Percentiles rank a stretch among this genome's conserved stretches.
Evolutionary conservation across 1,139 yeast species (phyloP).

Genomic region (Waltiozyma sp.): DNA sequence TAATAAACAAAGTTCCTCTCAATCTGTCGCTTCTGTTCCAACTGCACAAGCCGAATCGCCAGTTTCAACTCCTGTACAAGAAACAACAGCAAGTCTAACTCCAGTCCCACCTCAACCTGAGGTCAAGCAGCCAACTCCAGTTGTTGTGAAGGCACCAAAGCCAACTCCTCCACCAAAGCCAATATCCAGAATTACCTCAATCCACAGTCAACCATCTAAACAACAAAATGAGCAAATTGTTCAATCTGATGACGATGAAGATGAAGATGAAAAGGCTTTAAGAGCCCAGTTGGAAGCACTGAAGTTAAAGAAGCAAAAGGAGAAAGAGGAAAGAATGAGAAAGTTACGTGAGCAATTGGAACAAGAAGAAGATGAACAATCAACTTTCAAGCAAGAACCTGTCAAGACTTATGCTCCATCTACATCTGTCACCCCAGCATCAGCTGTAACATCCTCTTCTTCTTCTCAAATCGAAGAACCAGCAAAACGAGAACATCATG

Average conservation of each 20-base stretch:
- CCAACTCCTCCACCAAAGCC: slow-evolving; percentile 14
- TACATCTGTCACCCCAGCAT: too few species aligned
- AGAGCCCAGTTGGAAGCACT: slow-evolving; percentile 15
- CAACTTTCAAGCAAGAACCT: slow-evolving; percentile 3
- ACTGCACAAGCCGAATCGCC: slow-evolving; percentile 11
- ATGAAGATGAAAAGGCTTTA: slow-evolving; percentile 14
- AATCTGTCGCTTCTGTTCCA: slow-evolving; percentile 18
- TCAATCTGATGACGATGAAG: slow-evolving; percentile 8
- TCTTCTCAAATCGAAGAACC: background rate
- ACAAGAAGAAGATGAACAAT: slow-evolving; percentile 13
- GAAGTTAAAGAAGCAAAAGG: slow-evolving; percentile 15
- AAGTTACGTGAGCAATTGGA: slow-evolving; percentile 15
- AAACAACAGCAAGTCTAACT: slow-evolving; percentile 8
- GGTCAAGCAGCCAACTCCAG: slow-evolving; percentile 1
- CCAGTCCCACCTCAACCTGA: slow-evolving; percentile 3
- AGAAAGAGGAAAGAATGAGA: slow-evolving; percentile 28
- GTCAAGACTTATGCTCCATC: slow-evolving; percentile 12
- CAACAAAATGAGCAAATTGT: background rate
- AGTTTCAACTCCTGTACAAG: slow-evolving; percentile 3
- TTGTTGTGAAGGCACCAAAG: slow-evolving; percentile 5
- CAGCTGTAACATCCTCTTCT: too few species aligned
- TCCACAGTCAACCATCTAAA: background rate
- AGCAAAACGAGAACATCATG: slow-evolving; percentile 6
- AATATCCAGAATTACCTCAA: slow-evolving; percentile 6
- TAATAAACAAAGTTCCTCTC: slow-evolving; percentile 4